Base-by-base conservation (phyloP, 2,329 filamentous ascomycete species). In the Xylariaceae sp. region DNA sequence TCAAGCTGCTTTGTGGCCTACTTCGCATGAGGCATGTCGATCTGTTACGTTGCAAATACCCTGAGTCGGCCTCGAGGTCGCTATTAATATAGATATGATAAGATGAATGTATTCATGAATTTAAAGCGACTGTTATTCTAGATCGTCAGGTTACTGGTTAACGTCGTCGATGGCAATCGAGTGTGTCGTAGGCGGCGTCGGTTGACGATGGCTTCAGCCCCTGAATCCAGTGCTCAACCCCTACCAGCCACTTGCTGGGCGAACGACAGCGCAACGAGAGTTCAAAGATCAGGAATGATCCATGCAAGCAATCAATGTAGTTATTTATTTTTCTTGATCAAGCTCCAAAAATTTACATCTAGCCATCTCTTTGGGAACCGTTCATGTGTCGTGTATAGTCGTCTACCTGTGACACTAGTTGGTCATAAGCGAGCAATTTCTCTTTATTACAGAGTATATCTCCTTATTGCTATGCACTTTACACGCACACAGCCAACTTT, bases 341-440 rank as follows among this genome's bases (percentile, higher is more conserved):
- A 12, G 3, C 22, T 44, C 17, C 46, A 15, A 33, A 40, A 27
- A 7, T 14, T 12, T 11, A 47, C 12, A 17, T 40, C 32, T n/a
- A 50, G 33, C 51, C 40, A 44, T 44, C 44, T 42, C 31, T 31
- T 30, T 22, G 39, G 43, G 38, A 48, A 36, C 35, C 36, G 18
- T 36, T 39, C 15, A 31, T 46, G 36, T 18, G 35, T 39, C 39
- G 44, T 36, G 42, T 54, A 27, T 41, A 66, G 1, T 53, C 48
- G 44, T 53, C 57, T 56, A 57, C 39, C 55, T 52, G 44, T 42
- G 14, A 47, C 40, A 40, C 35, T 49, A 47, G 47, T 58, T 52
- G 52, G 58, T 58, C n/a, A 60, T 60, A 48, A 57, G 53, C 53
- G 51, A 14, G 55, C 51, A 61, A 61, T 59, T 51, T 60, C 54